phyloP scores from a whole-genome alignment of 2,329 filamentous ascomycete species.

The Diaporthe sp. region DNA sequence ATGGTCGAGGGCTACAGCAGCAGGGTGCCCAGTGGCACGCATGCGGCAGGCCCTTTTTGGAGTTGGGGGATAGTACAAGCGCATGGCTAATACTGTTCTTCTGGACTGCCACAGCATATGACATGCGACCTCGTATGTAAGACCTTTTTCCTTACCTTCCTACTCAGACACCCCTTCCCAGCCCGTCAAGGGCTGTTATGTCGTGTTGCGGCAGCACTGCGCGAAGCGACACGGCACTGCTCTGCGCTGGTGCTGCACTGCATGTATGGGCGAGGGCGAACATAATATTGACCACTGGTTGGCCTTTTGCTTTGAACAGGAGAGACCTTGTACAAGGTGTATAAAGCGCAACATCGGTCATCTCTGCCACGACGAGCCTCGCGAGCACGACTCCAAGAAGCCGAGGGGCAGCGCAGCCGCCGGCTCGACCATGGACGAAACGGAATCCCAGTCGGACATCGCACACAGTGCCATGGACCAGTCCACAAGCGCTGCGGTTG shows the following conservation, averaged over 20 bases:
- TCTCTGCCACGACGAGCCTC: constrained; percentile 96
- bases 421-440: constrained; percentile 69
- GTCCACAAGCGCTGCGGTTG: constrained; percentile 36
- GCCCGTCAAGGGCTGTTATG: constrained; percentile 40
- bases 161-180: constrained; percentile 35
- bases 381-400: constrained; percentile 85
- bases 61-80: constrained; percentile 30
- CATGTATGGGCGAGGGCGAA: constrained; percentile 43
- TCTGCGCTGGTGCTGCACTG: constrained; percentile 13
- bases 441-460: constrained; percentile 62
- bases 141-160: constrained; percentile 43
- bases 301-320: constrained; percentile 61
- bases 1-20: constrained; percentile 35
- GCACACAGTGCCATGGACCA: constrained; percentile 67
- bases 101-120: constrained; percentile 75
- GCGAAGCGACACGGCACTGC: neutral
- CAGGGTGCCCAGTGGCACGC: constrained; percentile 9
- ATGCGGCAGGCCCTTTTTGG: constrained; percentile 31
- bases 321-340: constrained; percentile 95
- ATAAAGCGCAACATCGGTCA: constrained; percentile 99
- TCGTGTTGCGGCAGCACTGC: constrained; percentile 37
- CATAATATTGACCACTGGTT: constrained; percentile 46
- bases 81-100: constrained; percentile 58
- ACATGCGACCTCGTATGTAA: constrained; percentile 87
- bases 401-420: constrained; percentile 71